Conservation (phyloP, 148 eudicot genomes). For the Agrostemma githago region DNA sequence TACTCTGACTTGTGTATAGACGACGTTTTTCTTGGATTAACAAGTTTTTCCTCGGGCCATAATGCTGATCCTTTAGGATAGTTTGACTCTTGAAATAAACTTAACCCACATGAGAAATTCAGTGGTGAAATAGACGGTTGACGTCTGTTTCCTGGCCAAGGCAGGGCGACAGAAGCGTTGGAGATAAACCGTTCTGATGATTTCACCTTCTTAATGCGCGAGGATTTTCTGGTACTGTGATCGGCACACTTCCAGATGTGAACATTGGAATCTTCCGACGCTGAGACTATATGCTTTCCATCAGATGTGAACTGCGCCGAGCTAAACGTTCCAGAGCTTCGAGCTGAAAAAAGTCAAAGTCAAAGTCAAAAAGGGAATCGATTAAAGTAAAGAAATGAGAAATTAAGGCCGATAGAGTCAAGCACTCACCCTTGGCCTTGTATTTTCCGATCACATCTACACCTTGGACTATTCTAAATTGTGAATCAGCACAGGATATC, state of each 20-base stretch:
- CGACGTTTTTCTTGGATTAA: slow-evolving; percentile 27
- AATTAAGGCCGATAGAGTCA: not conserved
- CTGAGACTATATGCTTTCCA: slow-evolving; percentile 75
- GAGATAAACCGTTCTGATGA: slow-evolving; percentile 71
- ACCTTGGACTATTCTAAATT: slow-evolving; percentile 67
- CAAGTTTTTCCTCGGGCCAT: slow-evolving; percentile 95
- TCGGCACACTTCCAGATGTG: slow-evolving; percentile 63
- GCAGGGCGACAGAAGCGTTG: slow-evolving; percentile 62
- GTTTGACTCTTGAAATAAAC: slow-evolving; percentile 43
- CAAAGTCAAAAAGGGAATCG: not conserved
- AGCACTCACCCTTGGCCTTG: slow-evolving; percentile 64
- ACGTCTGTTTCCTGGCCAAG: slow-evolving; percentile 59
- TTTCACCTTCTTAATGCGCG: slow-evolving; percentile 37
- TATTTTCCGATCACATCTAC: slow-evolving; percentile 64
- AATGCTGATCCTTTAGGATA: slow-evolving; percentile 70
- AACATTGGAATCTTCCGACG: slow-evolving; percentile 70
- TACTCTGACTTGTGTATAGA: slow-evolving; percentile 54
- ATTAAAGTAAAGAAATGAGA: not conserved
- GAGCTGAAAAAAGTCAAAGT: slow-evolving; percentile 7
- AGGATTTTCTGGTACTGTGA: slow-evolving; percentile 21
- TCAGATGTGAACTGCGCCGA: slow-evolving; percentile 72
- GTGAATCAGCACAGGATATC: slow-evolving; percentile 91
- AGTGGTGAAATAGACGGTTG: slow-evolving; percentile 36
- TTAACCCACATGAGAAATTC: slow-evolving; percentile 47
- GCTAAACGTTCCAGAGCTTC: slow-evolving; percentile 48